Evolutionary conservation across 257 asterid species (phyloP), one percentile per base, ranked within the genome.

Genomic region (Solanum corneliomulleri): DNA sequence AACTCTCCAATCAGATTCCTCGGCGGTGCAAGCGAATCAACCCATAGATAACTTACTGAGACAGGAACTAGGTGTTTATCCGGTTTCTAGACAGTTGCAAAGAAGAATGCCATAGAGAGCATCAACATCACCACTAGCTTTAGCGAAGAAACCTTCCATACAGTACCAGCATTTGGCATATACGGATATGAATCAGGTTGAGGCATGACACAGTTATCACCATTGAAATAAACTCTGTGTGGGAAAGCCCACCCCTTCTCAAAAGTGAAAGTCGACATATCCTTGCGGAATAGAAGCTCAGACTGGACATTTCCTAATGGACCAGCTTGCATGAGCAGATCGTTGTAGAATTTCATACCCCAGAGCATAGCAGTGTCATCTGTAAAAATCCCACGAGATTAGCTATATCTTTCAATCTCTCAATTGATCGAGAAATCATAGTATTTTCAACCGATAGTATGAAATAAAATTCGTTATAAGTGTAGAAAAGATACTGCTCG

Each of bases 301-400:
- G 90, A 87, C 74, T 89, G 88, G 16, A 85, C 91, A 41, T 85
- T 87, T 86, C 91, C 91, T 25, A 86, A 23, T 37, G 89, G 89
- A 35, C 90, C 91, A 33, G 91, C 91, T 85, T 87, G 77, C 47
- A 47, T 85, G 74, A 87, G 91, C 82, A 87, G 87, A 89, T 89
- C 91, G 14, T 89, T 89, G 77, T 87, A 87, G 45, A 86, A 88
- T 23, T 89, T 72, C n/a, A 88, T 23, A 6, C 90, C 90, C 90
- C 91, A 87, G 13, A 89, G 84, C 91, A 89, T 89, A 13, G 87
- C 91, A 58, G 89, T 89, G 62, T 89, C 91, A 88, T 89, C 90
- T 89, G 90, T 52, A 27, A 41, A 41, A 27, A 21, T 8, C 16
- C 58, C n/a, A 86, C 9, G 27, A 44, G 20, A 64, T 66, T 44